Conservation (phyloP, 305 asterid genomes). For the Coffea humblotiana region DNA sequence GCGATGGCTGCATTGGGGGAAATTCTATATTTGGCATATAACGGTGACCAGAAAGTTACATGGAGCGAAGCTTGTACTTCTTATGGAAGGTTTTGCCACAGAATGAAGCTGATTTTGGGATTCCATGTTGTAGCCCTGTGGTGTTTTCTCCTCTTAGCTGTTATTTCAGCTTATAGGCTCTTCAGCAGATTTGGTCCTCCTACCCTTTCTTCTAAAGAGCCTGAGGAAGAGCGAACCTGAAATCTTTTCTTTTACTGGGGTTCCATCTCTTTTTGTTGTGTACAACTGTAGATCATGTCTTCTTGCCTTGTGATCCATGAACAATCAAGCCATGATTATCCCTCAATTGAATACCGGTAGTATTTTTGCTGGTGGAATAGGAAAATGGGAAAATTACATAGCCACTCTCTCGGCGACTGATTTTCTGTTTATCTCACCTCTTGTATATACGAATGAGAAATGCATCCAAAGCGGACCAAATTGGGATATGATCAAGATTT, state of each 20-base stretch:
- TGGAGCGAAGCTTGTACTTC: slow-evolving; percentile 91
- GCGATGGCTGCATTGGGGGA: slow-evolving; percentile 62
- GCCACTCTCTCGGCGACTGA: too few relatives aligned
- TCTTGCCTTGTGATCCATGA: not conserved
- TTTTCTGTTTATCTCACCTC: not conserved
- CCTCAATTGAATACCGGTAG: too few relatives aligned
- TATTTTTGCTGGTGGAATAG: not conserved
- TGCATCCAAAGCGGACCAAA: not conserved
- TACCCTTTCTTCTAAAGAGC: slow-evolving; percentile 38
- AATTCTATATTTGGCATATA: slow-evolving; percentile 61
- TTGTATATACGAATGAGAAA: not conserved
- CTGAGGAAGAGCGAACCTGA: slow-evolving; percentile 32
- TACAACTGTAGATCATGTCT: not conserved
- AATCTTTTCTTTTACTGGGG: not conserved
- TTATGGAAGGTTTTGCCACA: slow-evolving; percentile 61
- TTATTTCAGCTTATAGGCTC: slow-evolving; percentile 71
- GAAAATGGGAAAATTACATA: not conserved
- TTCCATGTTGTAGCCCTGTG: slow-evolving; percentile 54
- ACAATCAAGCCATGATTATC: not conserved
- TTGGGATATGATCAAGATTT: not conserved
- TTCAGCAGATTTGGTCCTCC: slow-evolving; percentile 74
- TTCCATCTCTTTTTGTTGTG: not conserved
- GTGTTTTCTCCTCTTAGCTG: slow-evolving; percentile 65
- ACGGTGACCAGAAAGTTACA: slow-evolving; percentile 66
- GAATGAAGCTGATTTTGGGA: slow-evolving; percentile 54